These are phyloP conservation scores for Paramecium bursaria DNA, from an alignment of 73 alveolate species.

Conservation along the genomic window DNA sequence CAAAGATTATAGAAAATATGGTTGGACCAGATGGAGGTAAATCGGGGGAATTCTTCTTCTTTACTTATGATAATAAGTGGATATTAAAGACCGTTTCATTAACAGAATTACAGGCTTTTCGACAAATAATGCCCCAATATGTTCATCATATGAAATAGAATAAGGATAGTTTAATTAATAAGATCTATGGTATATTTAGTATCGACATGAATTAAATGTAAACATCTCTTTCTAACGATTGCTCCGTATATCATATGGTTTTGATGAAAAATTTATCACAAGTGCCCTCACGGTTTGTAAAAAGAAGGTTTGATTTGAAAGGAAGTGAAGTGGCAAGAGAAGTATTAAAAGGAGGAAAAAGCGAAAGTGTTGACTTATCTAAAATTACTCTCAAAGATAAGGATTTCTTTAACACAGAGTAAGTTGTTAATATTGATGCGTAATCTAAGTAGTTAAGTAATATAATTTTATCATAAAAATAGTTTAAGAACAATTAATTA, in stretches of 20 bases:
- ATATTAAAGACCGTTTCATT: slow-evolving; percentile 55
- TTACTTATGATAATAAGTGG: slow-evolving; percentile 64
- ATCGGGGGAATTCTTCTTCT: slow-evolving; percentile 70
- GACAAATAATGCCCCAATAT: slow-evolving; percentile 45
- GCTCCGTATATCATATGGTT: neutral
- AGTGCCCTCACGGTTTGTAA: slow-evolving; percentile 47
- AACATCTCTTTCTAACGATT: neutral
- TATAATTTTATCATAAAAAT: neutral
- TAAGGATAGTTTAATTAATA: slow-evolving; percentile 23
- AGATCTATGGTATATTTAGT: slow-evolving; percentile 62
- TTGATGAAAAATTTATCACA: slow-evolving; percentile 16
- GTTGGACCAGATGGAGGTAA: slow-evolving; percentile 65
- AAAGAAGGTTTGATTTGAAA: slow-evolving; percentile 65
- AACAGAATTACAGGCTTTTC: slow-evolving; percentile 46
- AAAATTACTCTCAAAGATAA: slow-evolving; percentile 58
- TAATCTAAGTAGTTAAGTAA: slow-evolving; percentile 33
- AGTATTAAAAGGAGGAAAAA: slow-evolving; percentile 51
- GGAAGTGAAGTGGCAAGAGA: slow-evolving; percentile 68
- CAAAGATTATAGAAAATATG: slow-evolving; percentile 35
- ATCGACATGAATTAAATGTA: slow-evolving; percentile 51
- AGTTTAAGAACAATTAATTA: neutral
- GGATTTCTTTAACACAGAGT: slow-evolving; percentile 52
- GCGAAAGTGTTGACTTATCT: neutral
- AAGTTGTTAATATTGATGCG: slow-evolving; percentile 2
- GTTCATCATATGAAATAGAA: slow-evolving; percentile 64